Conservation (phyloP, 1,284 basidiomycete species). For the Trametes polyzona region DNA sequence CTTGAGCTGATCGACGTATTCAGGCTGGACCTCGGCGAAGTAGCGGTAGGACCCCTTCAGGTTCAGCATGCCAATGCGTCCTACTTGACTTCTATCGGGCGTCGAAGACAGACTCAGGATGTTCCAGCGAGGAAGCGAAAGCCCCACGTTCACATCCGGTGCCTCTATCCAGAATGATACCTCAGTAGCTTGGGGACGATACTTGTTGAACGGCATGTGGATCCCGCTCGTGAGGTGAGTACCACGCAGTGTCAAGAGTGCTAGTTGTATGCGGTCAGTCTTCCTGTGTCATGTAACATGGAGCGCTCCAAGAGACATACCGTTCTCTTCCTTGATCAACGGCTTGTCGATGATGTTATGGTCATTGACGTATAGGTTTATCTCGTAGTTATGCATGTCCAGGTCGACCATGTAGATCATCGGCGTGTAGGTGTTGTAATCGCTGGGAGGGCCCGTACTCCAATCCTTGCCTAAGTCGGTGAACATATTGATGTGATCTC, state of each 20-base stretch:
- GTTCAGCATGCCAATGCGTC: conserved; percentile 58
- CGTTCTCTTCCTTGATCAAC: conserved; percentile 76
- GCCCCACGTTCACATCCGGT: conserved; percentile 57
- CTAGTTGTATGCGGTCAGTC: conserved; percentile 42
- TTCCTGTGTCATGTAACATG: too few species aligned
- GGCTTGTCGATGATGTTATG: conserved; percentile 95
- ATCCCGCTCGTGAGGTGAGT: conserved; percentile 54
- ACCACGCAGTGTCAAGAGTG: conserved; percentile 73
- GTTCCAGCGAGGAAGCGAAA: conserved; percentile 87
- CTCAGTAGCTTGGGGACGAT: conserved; percentile 70
- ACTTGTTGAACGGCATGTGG: conserved; percentile 72
- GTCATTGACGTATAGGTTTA: conserved; percentile 90
- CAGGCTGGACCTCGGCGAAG: conserved; percentile 65
- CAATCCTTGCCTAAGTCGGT: conserved; percentile 90
- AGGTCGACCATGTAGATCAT: conserved; percentile 76
- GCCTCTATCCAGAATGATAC: conserved; percentile 71
- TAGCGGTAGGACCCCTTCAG: conserved; percentile 79
- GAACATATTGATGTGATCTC: conserved; percentile 93
- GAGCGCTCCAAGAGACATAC: conserved; percentile 42
- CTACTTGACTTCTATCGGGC: conserved; percentile 58
- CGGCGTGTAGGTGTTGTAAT: conserved; percentile 84
- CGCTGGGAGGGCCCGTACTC: conserved; percentile 77
- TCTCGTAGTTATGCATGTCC: conserved; percentile 72
- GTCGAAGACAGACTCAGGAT: conserved; percentile 77
- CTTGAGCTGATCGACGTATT: conserved; percentile 79